A percentile compares a stretch with the other conserved stretches of the same genome.
These are phyloP conservation scores for Clonostachys rosea DNA, from an alignment of 2,329 filamentous ascomycete species.

Conservation along the genomic window DNA sequence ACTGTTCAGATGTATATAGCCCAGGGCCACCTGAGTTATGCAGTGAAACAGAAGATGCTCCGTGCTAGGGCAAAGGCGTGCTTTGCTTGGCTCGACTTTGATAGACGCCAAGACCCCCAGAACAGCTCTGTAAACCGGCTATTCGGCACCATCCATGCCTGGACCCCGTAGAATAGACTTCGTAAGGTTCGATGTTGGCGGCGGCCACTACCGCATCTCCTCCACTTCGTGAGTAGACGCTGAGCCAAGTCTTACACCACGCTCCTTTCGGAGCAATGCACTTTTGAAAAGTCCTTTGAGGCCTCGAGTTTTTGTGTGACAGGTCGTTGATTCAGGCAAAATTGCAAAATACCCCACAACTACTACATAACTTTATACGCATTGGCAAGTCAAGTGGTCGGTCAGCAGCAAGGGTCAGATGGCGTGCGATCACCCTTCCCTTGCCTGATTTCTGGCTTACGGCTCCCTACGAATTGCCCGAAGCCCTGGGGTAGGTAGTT, in stretches of 20 bases:
- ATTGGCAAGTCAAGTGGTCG: background rate
- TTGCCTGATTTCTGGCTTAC: background rate
- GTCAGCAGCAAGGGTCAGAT: background rate
- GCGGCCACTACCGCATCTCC: background rate
- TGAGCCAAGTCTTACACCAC: background rate
- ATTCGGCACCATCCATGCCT: background rate
- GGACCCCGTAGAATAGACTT: background rate
- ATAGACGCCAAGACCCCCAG: background rate
- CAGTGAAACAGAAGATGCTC: background rate
- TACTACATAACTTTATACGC: background rate
- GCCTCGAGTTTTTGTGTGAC: background rate
- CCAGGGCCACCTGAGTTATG: background rate
- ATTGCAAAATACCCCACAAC: too few relatives aligned
- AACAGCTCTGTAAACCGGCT: background rate
- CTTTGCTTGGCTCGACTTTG: background rate
- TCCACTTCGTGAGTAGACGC: background rate
- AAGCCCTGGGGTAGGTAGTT: background rate
- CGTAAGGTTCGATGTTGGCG: background rate
- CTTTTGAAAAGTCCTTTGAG: background rate
- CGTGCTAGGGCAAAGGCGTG: background rate
- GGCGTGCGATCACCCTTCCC: background rate
- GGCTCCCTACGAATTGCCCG: background rate
- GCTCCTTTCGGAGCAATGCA: background rate
- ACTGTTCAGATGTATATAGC: background rate
- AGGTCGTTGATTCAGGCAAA: background rate